Conservation (phyloP, 2,329 filamentous ascomycete species). For the Fusarium foetens region DNA sequence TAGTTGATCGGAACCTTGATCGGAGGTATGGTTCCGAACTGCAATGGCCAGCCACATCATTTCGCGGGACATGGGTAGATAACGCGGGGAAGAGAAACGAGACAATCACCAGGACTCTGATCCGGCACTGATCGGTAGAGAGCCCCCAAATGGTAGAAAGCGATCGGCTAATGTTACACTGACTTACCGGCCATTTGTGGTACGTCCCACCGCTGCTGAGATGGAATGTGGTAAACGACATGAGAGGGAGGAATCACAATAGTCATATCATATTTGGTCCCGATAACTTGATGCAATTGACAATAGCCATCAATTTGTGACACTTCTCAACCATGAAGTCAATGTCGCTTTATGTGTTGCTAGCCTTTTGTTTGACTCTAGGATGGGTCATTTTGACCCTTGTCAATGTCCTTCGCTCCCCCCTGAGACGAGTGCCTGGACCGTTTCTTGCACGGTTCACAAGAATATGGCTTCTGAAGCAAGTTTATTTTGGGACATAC, state of each 20-base stretch:
- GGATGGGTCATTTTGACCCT: not conserved
- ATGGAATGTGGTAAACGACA: accelerated
- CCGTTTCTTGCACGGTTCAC: not conserved
- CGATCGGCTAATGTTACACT: not conserved
- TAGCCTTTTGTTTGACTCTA: not conserved
- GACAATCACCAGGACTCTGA: accelerated
- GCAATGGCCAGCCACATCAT: not conserved
- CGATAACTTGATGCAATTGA: not conserved
- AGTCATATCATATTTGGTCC: not conserved
- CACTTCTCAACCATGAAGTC: accelerated
- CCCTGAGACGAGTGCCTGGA: not conserved
- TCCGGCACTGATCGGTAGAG: not conserved
- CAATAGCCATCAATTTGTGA: no score
- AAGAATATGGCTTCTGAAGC: not conserved
- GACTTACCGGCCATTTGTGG: accelerated
- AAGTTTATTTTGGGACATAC: not conserved
- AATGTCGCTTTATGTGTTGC: not conserved
- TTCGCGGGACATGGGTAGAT: accelerated
- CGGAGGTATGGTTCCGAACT: not conserved
- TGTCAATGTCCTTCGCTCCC: not conserved
- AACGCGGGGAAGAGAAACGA: accelerated
- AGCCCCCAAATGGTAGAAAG: not conserved
- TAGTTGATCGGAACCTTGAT: no score
- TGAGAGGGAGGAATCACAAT: not conserved
- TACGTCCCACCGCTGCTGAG: accelerated